Evolutionary conservation across 2,329 filamentous ascomycete genomes (phyloP).

Genomic region (Chrysosporium queenslandicum): DNA sequence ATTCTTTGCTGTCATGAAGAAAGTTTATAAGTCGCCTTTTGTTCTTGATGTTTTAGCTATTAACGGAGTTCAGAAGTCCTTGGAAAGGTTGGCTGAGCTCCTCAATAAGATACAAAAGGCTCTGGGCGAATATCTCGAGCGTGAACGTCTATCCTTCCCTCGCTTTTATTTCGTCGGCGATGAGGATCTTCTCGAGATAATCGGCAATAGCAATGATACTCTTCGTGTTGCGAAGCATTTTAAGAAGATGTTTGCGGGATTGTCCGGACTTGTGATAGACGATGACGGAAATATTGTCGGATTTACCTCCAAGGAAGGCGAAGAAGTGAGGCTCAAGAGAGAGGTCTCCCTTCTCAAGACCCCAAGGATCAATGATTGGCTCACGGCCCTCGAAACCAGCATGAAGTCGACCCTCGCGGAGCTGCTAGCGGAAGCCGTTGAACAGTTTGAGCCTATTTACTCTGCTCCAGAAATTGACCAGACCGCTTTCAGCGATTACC

Average conservation of each 20-base stretch:
- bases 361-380: constrained; percentile 96
- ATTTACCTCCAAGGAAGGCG: constrained; percentile 90
- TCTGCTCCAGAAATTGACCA: constrained; percentile 59
- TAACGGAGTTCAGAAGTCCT: constrained; percentile 84
- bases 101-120: constrained; percentile 99
- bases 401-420: constrained; percentile 95
- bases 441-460: constrained; percentile 72
- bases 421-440: constrained; percentile 73
- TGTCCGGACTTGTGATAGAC: constrained; percentile 82
- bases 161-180: constrained; percentile 99
- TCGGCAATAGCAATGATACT: constrained; percentile 97
- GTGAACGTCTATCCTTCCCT: constrained; percentile 93
- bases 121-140: constrained; percentile 93
- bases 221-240: constrained; percentile 95
- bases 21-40: constrained; percentile 91
- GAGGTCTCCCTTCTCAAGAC: constrained; percentile 88
- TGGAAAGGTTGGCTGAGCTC: constrained; percentile 91
- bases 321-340: constrained; percentile 76
- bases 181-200: constrained; percentile 96
- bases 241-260: constrained; percentile 99
- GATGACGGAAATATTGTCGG: constrained; percentile 83
- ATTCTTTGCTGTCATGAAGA: constrained; percentile 99
- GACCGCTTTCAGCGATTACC: constrained; percentile 64
- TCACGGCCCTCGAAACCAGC: constrained; percentile 79
- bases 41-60: constrained; percentile 95